Conservation (phyloP, 805 yeast genomes). For the Kregervanrija pseudodelftensis region DNA sequence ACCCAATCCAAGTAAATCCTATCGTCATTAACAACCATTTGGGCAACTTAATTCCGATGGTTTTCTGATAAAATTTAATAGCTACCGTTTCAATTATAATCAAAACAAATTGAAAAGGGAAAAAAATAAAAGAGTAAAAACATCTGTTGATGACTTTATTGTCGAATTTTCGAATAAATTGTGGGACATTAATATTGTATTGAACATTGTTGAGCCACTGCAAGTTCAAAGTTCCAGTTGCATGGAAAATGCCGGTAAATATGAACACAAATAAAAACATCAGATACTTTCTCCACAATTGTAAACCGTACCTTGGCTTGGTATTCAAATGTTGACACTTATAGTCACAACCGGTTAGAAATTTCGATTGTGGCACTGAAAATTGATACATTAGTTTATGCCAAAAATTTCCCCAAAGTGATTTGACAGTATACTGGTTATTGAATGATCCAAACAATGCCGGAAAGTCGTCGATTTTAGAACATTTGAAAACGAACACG, state of each 20-base stretch:
- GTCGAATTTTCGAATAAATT: not conserved
- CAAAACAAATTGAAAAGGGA: conserved; percentile 11
- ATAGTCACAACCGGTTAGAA: conserved; percentile 1
- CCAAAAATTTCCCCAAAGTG: conserved; percentile 14
- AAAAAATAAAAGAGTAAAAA: conserved; percentile 13
- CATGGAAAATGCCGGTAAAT: conserved; percentile 12
- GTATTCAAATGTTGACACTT: not conserved
- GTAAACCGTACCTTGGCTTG: not conserved
- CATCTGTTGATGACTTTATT: conserved; percentile 5
- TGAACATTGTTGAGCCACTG: conserved; percentile 8
- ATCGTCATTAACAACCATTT: not conserved
- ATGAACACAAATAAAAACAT: conserved; percentile 8
- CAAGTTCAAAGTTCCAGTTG: conserved; percentile 8
- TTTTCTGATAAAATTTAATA: not conserved
- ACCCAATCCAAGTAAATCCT: conserved; percentile 11
- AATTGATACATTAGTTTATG: conserved; percentile 11
- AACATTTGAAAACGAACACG: not conserved
- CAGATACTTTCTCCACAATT: not conserved
- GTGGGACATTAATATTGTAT: conserved; percentile 11
- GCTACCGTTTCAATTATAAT: conserved; percentile 7
- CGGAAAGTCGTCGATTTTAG: conserved; percentile 6
- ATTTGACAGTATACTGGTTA: conserved; percentile 7
- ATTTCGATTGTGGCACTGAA: conserved; percentile 8
- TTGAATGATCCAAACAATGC: conserved; percentile 12
- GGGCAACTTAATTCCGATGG: conserved; percentile 1